A percentile compares a stretch with the other conserved stretches of the same genome.
phyloP scores from a whole-genome alignment of 306 rosid genomes.

The Lathyrus sativus region DNA sequence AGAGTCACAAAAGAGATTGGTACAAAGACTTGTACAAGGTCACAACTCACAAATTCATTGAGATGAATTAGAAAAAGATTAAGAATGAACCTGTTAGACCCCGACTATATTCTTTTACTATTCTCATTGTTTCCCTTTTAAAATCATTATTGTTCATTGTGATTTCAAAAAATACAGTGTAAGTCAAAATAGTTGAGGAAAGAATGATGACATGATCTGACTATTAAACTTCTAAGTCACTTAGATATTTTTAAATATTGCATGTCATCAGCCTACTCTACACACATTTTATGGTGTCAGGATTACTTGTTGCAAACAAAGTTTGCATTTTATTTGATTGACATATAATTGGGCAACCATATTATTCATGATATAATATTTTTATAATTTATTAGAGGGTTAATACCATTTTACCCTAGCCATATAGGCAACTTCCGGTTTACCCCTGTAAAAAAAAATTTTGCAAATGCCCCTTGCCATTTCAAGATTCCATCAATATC shows the following conservation, averaged over 20 bases:
- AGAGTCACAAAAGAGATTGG: background rate
- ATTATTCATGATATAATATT: background rate
- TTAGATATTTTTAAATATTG: background rate
- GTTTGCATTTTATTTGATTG: slow-evolving; percentile 12
- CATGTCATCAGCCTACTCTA: background rate
- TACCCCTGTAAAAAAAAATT: too few relatives aligned
- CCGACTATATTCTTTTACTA: background rate
- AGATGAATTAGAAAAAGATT: background rate
- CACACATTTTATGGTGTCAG: background rate
- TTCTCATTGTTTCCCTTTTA: background rate
- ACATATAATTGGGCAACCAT: slow-evolving; percentile 1
- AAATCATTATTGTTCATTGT: background rate
- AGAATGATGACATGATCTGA: background rate
- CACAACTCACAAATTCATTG: background rate
- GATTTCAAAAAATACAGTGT: background rate
- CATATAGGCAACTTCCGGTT: too few relatives aligned
- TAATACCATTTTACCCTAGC: too few relatives aligned
- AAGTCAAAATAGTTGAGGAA: background rate
- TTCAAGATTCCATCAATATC: too few relatives aligned
- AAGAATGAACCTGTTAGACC: background rate
- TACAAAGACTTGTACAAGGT: slow-evolving; percentile 4
- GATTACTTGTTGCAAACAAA: background rate
- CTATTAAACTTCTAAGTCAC: background rate
- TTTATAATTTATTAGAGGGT: background rate
- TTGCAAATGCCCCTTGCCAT: too few relatives aligned